Base-by-base conservation (phyloP, 208 protist genomes). In the Wallacemonas sp. region DNA sequence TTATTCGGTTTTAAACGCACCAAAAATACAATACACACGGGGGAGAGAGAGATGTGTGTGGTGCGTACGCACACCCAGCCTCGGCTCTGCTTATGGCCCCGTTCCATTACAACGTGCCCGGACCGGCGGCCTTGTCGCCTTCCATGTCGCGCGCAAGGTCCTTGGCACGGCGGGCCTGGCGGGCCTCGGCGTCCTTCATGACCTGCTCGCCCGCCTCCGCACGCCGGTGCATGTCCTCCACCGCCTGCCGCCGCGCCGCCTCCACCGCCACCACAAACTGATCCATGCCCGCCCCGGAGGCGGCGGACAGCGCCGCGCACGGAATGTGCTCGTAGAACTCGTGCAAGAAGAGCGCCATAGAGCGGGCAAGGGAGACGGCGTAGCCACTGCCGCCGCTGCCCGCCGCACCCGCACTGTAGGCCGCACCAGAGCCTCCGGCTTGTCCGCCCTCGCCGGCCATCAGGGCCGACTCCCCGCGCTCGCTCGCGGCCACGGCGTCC, bases 311-410 rank as follows among this genome's bases (percentile, higher is more conserved):
- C 33, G 88, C 94, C 8, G 97, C 96, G 65, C 73, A 81, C 20
- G 79, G 80, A 16, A 99, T 61, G 57, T 79, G 77, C 44, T 95
- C 77, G 79, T 99, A 99, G 62, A 99, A 99, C 55, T 99, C 97
- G 42, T 99, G 97, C n/a, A 99, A 75, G 18, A 99, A 98, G 12
- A 99, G 80, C 1, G 89, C 90, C 67, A 99, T 91, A 25, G 97
- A 99, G 33, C 91, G 84, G 23, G 91, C 90, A 2, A 99, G 76
- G 22, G 81, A 87, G 16, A 82, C 73, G 55, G 93, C 96, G 73
- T 99, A 99, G 36, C 77, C 83, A 31, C 12, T 55, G 18, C 44
- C 59, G 32, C 68, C 63, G 5, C 59, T 29, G 1, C 55, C 55
- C 33, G 25, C 67, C 20, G 16, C 63, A 28, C 28, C 12, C n/a